A percentile compares a stretch with the other conserved stretches of the same genome.
phyloP scores from a whole-genome alignment of 1,284 basidiomycete species.

The Takashimella tepidaria region DNA sequence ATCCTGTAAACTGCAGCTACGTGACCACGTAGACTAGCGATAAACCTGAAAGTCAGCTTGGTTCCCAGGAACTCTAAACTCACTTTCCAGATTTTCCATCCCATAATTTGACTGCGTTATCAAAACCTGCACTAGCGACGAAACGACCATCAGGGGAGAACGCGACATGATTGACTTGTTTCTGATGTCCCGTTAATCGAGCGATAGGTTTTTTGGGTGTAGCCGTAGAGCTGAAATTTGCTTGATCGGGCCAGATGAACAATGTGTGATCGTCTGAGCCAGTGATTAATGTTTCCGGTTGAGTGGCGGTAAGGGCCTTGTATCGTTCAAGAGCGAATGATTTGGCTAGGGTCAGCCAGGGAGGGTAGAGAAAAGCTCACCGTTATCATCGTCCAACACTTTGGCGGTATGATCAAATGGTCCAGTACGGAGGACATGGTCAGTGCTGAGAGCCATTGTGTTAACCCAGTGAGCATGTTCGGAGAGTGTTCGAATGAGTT shows the following conservation, averaged over 20 bases:
- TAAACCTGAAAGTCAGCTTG: too few species aligned
- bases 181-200: constrained; percentile 88
- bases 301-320: constrained; percentile 59
- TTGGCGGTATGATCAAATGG: constrained; percentile 86
- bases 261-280: constrained; percentile 94
- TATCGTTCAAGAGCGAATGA: constrained; percentile 69
- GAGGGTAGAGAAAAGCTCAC: constrained; percentile 45
- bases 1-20: constrained; percentile 91
- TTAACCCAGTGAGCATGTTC: constrained; percentile 99
- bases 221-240: constrained; percentile 54
- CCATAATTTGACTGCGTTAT: constrained; percentile 89
- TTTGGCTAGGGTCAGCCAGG: constrained; percentile 55
- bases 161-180: constrained; percentile 89
- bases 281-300: constrained; percentile 80
- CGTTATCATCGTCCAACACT: constrained; percentile 67
- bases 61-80: too few species aligned
- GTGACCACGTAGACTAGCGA: constrained; percentile 86
- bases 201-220: constrained; percentile 71
- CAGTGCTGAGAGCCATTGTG: constrained; percentile 89
- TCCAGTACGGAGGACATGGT: constrained; percentile 90
- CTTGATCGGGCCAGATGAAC: constrained; percentile 72
- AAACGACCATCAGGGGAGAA: constrained; percentile 92
- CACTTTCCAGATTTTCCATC: constrained; percentile 89
- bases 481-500: constrained; percentile 63
- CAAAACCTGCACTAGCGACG: constrained; percentile 88